phyloP scores from a whole-genome alignment of 1,284 basidiomycete genomes.

The Apiotrichum laibachii region DNA sequence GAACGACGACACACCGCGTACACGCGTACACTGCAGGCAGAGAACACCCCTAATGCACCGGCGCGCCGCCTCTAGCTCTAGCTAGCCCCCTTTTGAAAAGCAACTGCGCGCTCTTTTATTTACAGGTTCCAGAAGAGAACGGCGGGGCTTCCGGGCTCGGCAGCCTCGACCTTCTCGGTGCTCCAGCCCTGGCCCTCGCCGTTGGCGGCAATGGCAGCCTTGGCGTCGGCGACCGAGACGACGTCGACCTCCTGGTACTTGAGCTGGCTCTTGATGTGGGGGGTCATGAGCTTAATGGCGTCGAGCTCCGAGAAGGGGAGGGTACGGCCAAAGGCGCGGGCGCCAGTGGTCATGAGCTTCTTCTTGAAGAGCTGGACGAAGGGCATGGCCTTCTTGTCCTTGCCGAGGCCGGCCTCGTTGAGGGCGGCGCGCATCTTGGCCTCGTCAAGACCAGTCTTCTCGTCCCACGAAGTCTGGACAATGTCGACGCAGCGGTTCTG shows the following conservation, averaged over 20 bases:
- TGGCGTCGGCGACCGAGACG: constrained; percentile 67
- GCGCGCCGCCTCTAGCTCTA: constrained; percentile 4
- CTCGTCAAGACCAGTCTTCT: constrained; percentile 72
- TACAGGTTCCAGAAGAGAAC: constrained; percentile 68
- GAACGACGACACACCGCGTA: not conserved
- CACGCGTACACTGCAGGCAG: not conserved
- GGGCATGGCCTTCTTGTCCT: constrained; percentile 95
- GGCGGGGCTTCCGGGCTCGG: constrained; percentile 82
- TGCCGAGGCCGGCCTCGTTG: constrained; percentile 74
- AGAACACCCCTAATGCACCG: not conserved
- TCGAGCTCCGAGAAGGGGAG: constrained; percentile 81
- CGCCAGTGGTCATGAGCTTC: constrained; percentile 77
- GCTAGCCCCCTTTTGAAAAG: not conserved
- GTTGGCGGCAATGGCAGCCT: constrained; percentile 28
- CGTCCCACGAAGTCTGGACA: constrained; percentile 68
- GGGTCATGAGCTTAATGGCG: constrained; percentile 68
- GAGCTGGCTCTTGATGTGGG: constrained; percentile 82
- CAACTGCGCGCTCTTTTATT: not conserved
- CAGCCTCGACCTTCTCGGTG: constrained; percentile 62
- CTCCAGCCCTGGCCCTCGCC: constrained; percentile 44
- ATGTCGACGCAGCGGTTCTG: constrained; percentile 78
- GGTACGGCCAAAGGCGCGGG: constrained; percentile 79
- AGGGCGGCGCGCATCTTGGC: constrained; percentile 70
- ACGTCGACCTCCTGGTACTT: constrained; percentile 71
- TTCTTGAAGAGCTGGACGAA: constrained; percentile 88